Percentiles rank a stretch among this genome's conserved stretches.
phyloP scores from a whole-genome alignment of 768 basidiomycete genomes.

The Scleroderma bovista region DNA sequence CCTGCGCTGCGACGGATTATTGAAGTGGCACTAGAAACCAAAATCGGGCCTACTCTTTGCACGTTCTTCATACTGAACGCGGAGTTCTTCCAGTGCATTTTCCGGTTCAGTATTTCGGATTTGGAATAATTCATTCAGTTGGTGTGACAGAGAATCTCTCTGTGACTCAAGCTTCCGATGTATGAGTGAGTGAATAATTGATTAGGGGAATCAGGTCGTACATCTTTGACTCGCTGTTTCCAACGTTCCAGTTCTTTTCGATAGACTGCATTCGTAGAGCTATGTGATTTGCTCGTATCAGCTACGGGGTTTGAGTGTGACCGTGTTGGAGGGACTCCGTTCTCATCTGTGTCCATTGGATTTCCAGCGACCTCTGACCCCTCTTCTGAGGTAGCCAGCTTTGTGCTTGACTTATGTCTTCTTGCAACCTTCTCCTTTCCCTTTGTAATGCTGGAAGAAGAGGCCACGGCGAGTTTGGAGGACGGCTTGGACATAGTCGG shows the following conservation, averaged over 20 bases:
- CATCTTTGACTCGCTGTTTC: constrained; percentile 27
- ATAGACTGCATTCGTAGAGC: constrained; percentile 10
- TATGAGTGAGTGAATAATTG: background rate
- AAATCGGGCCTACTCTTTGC: constrained; percentile 41
- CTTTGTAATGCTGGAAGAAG: constrained; percentile 5
- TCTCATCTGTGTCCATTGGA: background rate
- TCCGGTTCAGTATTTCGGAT: constrained; percentile 66
- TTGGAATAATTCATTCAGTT: constrained; percentile 54
- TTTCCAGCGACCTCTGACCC: constrained; percentile 12
- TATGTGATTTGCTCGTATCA: constrained; percentile 9
- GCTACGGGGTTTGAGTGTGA: constrained; percentile 1
- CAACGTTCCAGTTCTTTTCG: constrained; percentile 25
- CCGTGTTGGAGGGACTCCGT: background rate
- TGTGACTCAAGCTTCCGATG: constrained; percentile 31
- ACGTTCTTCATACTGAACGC: constrained; percentile 45
- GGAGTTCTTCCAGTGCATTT: constrained; percentile 41
- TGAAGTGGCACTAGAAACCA: background rate
- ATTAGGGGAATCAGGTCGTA: constrained; percentile 1
- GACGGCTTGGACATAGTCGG: constrained; percentile 15
- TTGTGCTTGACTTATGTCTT: constrained; percentile 10
- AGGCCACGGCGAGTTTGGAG: constrained; percentile 5
- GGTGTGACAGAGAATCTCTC: constrained; percentile 42
- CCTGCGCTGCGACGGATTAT: constrained; percentile 43
- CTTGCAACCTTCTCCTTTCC: constrained; percentile 5
- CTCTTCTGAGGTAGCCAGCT: constrained; percentile 1